A percentile compares a stretch with the other conserved stretches of the same genome.
Evolutionary conservation across 2,329 filamentous ascomycete genomes (phyloP).

Genomic region (Fusarium circinatum): DNA sequence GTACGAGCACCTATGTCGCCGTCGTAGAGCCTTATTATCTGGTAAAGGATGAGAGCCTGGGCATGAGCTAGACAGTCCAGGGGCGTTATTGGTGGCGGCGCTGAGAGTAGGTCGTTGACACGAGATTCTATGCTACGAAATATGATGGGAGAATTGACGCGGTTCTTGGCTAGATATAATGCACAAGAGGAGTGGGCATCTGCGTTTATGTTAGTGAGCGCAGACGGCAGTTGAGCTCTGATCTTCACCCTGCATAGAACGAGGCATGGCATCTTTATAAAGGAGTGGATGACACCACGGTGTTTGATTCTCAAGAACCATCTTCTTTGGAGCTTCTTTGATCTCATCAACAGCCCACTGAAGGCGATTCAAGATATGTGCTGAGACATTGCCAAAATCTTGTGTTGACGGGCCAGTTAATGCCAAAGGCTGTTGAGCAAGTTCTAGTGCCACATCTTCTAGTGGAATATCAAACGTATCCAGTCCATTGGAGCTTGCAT

Average conservation of each 20-base stretch:
- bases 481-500: slow-evolving; percentile 18
- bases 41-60: slow-evolving; percentile 61
- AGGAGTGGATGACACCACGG: slow-evolving; percentile 65
- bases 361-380: slow-evolving; percentile 48
- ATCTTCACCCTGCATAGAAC: slow-evolving; percentile 58
- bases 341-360: slow-evolving; percentile 62
- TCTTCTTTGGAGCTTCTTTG: slow-evolving; percentile 57
- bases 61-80: slow-evolving; percentile 53
- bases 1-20: slow-evolving; percentile 56
- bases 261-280: slow-evolving; percentile 62
- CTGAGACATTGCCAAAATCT: slow-evolving; percentile 36
- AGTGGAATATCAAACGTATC: slow-evolving; percentile 20
- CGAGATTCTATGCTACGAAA: slow-evolving; percentile 58
- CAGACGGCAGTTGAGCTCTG: not conserved
- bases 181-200: slow-evolving; percentile 65
- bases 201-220: slow-evolving; percentile 36
- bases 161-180: slow-evolving; percentile 61
- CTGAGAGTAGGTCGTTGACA: slow-evolving; percentile 54
- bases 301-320: slow-evolving; percentile 60
- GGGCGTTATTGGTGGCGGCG: slow-evolving; percentile 45
- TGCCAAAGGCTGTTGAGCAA: slow-evolving; percentile 37
- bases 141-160: slow-evolving; percentile 59
- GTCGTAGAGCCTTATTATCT: slow-evolving; percentile 62
- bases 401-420: slow-evolving; percentile 38
- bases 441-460: slow-evolving; percentile 30